phyloP scores from a whole-genome alignment of 257 asterid genomes.

The Solanum pennellii region DNA sequence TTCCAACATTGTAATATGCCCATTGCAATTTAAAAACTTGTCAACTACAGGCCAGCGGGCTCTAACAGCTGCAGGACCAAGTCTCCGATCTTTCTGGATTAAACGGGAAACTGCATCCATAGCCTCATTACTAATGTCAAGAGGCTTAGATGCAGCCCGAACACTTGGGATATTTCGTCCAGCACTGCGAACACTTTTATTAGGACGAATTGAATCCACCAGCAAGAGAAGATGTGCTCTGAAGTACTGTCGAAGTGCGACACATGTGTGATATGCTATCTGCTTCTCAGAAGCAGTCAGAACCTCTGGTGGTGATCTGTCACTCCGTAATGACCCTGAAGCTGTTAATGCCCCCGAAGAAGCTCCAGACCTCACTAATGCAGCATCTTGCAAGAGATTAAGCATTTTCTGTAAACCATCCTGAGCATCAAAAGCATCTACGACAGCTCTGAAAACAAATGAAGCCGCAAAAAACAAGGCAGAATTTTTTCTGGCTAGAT shows the following conservation, averaged over 20 bases:
- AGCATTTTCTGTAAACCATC: slow-evolving; percentile 87
- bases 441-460: slow-evolving; percentile 87
- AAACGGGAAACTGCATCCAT: slow-evolving; percentile 84
- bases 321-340: slow-evolving; percentile 66
- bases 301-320: slow-evolving; percentile 75
- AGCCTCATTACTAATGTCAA: slow-evolving; percentile 89
- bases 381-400: slow-evolving; percentile 76
- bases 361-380: slow-evolving; percentile 92
- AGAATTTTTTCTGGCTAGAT: slow-evolving; percentile 84
- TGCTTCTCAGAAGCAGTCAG: slow-evolving; percentile 91
- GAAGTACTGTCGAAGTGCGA: slow-evolving; percentile 82
- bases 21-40: slow-evolving; percentile 62
- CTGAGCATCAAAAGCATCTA: slow-evolving; percentile 83
- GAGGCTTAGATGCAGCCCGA: slow-evolving; percentile 85
- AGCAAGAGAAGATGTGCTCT: slow-evolving; percentile 83
- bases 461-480: slow-evolving; percentile 87
- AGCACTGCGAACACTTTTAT: slow-evolving; percentile 65
- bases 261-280: slow-evolving; percentile 92
- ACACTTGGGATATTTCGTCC: slow-evolving; percentile 56
- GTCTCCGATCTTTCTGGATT: slow-evolving; percentile 85
- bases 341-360: slow-evolving; percentile 57
- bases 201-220: slow-evolving; percentile 84
- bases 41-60: slow-evolving; percentile 89
- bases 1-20: slow-evolving; percentile 92
- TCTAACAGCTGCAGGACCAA: slow-evolving; percentile 80